A percentile compares a stretch with the other conserved stretches of the same genome.
phyloP scores from a whole-genome alignment of 1,139 yeast species.

The Yamadazyma oceani region DNA sequence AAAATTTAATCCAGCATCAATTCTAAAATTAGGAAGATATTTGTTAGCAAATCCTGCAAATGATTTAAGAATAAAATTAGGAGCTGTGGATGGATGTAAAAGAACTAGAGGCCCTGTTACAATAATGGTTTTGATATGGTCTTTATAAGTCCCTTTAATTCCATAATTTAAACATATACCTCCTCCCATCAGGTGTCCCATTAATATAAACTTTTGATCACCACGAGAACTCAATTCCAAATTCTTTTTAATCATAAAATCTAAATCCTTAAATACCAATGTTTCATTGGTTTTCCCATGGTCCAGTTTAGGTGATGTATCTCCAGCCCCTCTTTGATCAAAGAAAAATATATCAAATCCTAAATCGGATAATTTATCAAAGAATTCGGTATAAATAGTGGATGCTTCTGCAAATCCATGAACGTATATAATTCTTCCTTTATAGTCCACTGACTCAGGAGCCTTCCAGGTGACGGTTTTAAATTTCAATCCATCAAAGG shows the following conservation, averaged over 20 bases:
- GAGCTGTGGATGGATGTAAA: conserved; percentile 59
- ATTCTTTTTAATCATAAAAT: conserved; percentile 52
- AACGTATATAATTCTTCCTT: conserved; percentile 62
- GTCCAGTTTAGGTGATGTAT: conserved; percentile 58
- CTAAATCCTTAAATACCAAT: conserved; percentile 66
- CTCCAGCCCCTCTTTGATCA: conserved; percentile 90
- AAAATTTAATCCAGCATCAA: conserved; percentile 56
- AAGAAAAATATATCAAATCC: conserved; percentile 79
- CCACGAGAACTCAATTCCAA: conserved; percentile 19
- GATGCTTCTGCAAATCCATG: conserved; percentile 84
- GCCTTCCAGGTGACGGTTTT: conserved; percentile 42
- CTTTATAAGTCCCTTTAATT: conserved; percentile 59
- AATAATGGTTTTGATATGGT: conserved; percentile 54
- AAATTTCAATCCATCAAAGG: conserved; percentile 39
- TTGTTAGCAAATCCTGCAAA: conserved; percentile 50
- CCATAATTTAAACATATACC: conserved; percentile 77
- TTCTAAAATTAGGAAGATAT: conserved; percentile 52
- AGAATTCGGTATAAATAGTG: conserved; percentile 52
- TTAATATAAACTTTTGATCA: conserved; percentile 52
- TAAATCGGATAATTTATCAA: conserved; percentile 53
- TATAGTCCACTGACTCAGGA: conserved; percentile 33
- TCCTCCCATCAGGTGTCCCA: conserved; percentile 98
- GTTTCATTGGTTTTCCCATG: conserved; percentile 69
- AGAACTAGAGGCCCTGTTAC: conserved; percentile 68
- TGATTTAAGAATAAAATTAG: conserved; percentile 47